Evolutionary conservation across 345 rosid species (phyloP).

Genomic region (Rhodomyrtus tomentosa): DNA sequence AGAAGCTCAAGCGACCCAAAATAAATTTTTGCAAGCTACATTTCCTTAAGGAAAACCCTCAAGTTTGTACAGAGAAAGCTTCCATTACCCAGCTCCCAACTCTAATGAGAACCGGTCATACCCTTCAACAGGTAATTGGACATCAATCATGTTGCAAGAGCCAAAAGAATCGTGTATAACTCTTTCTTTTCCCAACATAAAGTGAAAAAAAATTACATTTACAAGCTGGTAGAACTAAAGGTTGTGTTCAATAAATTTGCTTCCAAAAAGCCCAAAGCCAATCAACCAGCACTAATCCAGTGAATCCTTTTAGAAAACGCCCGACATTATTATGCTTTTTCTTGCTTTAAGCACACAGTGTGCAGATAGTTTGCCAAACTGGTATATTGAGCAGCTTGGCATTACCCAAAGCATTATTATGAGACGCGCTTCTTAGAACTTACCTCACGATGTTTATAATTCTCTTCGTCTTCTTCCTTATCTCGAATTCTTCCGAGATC

Average conservation of each 20-base stretch:
- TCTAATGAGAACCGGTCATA: not conserved
- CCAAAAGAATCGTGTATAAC: not conserved
- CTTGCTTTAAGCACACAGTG: not conserved
- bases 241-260: not conserved
- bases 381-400: not conserved
- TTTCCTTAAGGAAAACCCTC: not conserved
- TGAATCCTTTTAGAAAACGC: not conserved
- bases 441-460: conserved; percentile 95
- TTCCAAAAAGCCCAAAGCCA: not conserved
- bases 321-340: not conserved
- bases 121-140: not conserved
- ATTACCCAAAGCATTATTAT: not conserved
- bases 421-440: conserved; percentile 9
- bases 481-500: conserved; percentile 69
- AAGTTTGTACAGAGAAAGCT: not conserved
- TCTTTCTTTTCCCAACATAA: not conserved
- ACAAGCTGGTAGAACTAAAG: not conserved
- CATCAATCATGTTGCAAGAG: not conserved
- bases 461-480: conserved; percentile 95
- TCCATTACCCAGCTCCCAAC: not conserved
- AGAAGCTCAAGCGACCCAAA: not conserved
- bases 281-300: not conserved
- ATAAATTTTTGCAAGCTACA: not conserved
- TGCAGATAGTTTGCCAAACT: not conserved
- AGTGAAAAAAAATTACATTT: not conserved